Evolutionary conservation across 78 protist species (phyloP).

Genomic region (Guillardia theta): DNA sequence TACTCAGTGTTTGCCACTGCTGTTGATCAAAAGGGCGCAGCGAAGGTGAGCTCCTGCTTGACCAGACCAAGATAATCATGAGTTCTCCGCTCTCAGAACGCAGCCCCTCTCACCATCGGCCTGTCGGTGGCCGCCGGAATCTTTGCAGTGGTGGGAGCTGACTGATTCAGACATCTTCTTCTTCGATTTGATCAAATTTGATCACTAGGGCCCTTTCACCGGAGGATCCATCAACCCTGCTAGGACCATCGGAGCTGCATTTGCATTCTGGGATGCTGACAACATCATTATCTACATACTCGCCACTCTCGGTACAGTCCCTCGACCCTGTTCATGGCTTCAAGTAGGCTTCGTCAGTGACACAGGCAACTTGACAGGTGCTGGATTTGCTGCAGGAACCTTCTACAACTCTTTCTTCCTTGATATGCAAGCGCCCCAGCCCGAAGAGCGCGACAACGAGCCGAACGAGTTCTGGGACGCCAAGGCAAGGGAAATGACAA

Average conservation of each 20-base stretch:
- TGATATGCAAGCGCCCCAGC: background rate
- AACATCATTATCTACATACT: background rate
- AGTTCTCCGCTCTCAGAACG: no score
- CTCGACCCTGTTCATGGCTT: background rate
- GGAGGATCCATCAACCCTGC: conserved; percentile 44
- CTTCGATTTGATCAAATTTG: background rate
- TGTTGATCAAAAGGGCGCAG: background rate
- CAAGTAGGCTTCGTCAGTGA: background rate
- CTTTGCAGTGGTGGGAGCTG: background rate
- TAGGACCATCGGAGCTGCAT: background rate
- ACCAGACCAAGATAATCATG: no score
- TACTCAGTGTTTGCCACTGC: conserved; percentile 38
- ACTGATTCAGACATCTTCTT: background rate
- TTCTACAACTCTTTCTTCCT: background rate
- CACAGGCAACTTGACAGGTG: background rate
- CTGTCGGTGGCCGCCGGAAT: conserved; percentile 9
- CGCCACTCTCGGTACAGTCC: background rate
- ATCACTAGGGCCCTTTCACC: conserved; percentile 29
- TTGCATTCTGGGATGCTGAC: background rate
- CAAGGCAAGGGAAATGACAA: no score
- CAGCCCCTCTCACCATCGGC: conserved; percentile 33
- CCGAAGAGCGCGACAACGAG: background rate
- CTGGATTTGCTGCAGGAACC: background rate
- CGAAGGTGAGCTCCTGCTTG: no score
- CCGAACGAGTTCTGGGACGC: background rate